Conservation (phyloP, 2,329 filamentous ascomycete species). For the Trichoderma breve region DNA sequence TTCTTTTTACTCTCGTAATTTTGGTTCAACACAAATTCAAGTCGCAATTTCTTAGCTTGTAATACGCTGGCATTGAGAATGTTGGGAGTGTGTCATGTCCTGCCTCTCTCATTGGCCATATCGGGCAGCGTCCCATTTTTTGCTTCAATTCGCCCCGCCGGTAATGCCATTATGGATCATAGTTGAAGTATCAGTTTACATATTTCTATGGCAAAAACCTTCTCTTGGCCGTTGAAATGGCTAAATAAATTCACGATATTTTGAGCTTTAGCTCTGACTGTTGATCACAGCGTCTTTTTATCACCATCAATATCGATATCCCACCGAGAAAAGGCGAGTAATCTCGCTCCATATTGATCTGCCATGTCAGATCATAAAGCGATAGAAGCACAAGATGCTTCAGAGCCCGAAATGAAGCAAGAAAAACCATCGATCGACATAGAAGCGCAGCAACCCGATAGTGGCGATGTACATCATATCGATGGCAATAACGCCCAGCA, state of each 20-base stretch:
- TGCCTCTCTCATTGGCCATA: slow-evolving; percentile 1
- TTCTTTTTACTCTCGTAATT: background rate
- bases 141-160: background rate
- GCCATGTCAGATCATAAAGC: background rate
- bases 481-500: background rate
- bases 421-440: background rate
- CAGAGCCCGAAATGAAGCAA: background rate
- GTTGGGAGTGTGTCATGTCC: slow-evolving; percentile 21
- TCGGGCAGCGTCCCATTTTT: background rate
- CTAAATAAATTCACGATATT: background rate
- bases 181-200: background rate
- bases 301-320: background rate
- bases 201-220: background rate
- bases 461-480: background rate
- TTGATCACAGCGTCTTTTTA: background rate
- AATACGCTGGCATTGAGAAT: background rate
- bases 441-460: background rate
- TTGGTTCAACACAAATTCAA: background rate
- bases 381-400: background rate
- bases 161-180: background rate
- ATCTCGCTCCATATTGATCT: background rate
- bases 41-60: background rate
- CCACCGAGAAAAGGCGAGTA: background rate
- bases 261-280: background rate
- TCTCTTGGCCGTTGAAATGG: background rate